These are phyloP conservation scores for Saturnispora galanensis DNA, from an alignment of 805 yeast genomes.

Conservation along the genomic window DNA sequence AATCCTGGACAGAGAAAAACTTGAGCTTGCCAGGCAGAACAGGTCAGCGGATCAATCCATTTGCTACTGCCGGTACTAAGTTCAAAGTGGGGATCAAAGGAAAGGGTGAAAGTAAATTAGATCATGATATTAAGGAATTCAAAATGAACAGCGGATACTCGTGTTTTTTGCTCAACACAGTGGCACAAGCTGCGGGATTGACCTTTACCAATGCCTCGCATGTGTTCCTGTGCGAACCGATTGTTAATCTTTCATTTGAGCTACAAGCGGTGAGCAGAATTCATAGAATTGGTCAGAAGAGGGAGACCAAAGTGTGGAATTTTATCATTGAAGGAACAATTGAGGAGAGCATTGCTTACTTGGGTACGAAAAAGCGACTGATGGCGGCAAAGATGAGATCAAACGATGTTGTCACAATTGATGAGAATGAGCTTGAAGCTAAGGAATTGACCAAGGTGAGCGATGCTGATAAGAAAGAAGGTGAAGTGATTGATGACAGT, in stretches of 20 bases:
- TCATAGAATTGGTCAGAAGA: constrained; percentile 83
- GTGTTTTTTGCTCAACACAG: constrained; percentile 77
- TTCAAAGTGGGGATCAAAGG: background rate
- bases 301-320: constrained; percentile 84
- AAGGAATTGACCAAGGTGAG: constrained; percentile 45
- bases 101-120: constrained; percentile 7
- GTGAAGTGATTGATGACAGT: constrained; percentile 47
- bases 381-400: constrained; percentile 27
- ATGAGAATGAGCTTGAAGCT: constrained; percentile 40
- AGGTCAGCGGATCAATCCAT: constrained; percentile 2
- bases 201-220: constrained; percentile 89
- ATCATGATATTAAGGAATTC: constrained; percentile 44
- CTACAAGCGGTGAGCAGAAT: constrained; percentile 87
- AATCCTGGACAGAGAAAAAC: constrained; percentile 37
- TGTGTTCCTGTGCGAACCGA: constrained; percentile 85
- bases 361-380: constrained; percentile 54
- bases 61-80: constrained; percentile 6
- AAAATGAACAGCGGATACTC: constrained; percentile 55
- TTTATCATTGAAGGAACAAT: constrained; percentile 76
- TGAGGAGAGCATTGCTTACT: constrained; percentile 75
- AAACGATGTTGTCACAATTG: constrained; percentile 16
- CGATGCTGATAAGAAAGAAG: constrained; percentile 40
- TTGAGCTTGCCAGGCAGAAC: constrained; percentile 8
- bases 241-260: constrained; percentile 79
- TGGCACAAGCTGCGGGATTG: constrained; percentile 82